A percentile compares a stretch with the other conserved stretches of the same genome.
Evolutionary conservation across 345 rosid species (phyloP).

Genomic region (Gossypioides kirkii): DNA sequence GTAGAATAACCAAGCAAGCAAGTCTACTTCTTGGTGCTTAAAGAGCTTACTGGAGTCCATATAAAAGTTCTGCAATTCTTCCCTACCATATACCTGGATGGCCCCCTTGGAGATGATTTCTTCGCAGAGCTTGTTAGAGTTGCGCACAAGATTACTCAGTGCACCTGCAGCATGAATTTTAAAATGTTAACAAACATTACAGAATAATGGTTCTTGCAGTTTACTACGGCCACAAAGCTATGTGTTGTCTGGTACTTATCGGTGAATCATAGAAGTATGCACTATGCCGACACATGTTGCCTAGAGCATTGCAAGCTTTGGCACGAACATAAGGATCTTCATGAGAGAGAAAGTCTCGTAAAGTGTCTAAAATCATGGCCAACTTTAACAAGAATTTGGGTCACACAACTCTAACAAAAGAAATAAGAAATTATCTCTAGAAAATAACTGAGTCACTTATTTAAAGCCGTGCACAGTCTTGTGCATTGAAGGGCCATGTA

Average conservation of each 20-base stretch:
- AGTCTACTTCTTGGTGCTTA: not conserved
- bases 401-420: too few relatives aligned
- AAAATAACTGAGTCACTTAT: not conserved
- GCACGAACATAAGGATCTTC: conserved; percentile 85
- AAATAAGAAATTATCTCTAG: not conserved
- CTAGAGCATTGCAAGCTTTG: conserved; percentile 92
- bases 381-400: too few relatives aligned
- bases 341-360: conserved; percentile 64
- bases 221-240: not conserved
- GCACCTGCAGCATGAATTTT: conserved; percentile 72
- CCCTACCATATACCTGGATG: conserved; percentile 53
- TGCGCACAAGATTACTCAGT: conserved; percentile 91
- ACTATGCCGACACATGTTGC: conserved; percentile 95
- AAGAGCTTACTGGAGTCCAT: not conserved
- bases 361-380: conserved; percentile 50
- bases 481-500: not conserved
- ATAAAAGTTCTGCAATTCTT: not conserved
- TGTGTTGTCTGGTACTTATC: conserved; percentile 35
- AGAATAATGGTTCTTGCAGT: not conserved
- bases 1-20: not conserved
- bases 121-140: conserved; percentile 81
- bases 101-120: conserved; percentile 91
- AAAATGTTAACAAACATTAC: not conserved
- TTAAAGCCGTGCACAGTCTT: not conserved
- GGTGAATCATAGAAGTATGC: conserved; percentile 69